A percentile compares a stretch with the other conserved stretches of the same genome.
These are phyloP conservation scores for Logfia minima DNA, from an alignment of 129 eudicot species.

Conservation along the genomic window DNA sequence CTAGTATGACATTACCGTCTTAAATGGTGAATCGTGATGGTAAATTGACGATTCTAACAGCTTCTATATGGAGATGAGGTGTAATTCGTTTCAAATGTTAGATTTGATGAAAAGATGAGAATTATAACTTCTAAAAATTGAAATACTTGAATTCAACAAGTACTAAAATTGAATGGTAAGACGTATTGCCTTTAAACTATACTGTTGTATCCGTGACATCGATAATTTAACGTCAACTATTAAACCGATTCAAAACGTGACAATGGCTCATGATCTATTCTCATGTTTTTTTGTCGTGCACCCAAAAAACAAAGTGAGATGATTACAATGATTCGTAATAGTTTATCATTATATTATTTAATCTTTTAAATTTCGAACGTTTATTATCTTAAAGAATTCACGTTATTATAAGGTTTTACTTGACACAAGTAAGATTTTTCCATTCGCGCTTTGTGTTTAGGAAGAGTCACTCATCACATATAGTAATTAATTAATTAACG, in stretches of 20 bases:
- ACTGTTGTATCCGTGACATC: background rate
- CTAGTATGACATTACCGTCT: background rate
- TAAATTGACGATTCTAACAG: too few relatives aligned
- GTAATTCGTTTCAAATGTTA: background rate
- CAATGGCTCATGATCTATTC: background rate
- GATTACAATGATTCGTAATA: background rate
- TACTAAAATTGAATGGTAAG: too few relatives aligned
- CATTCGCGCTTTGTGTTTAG: too few relatives aligned
- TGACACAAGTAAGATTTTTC: too few relatives aligned
- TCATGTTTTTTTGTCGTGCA: slow-evolving; percentile 10
- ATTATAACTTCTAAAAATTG: too few relatives aligned
- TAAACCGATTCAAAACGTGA: background rate
- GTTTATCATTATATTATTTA: background rate
- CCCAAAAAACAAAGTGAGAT: background rate
- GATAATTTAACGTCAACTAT: background rate
- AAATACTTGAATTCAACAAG: too few relatives aligned
- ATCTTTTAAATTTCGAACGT: background rate
- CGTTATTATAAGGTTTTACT: too few relatives aligned
- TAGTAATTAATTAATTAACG: too few relatives aligned
- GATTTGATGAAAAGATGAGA: background rate
- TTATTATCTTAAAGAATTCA: background rate
- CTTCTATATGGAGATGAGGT: background rate
- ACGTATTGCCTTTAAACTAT: background rate
- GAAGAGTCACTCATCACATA: too few relatives aligned
- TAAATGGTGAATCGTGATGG: background rate